Base-by-base conservation (phyloP, 2,329 filamentous ascomycete genomes). In the Nothopassalora personata region DNA sequence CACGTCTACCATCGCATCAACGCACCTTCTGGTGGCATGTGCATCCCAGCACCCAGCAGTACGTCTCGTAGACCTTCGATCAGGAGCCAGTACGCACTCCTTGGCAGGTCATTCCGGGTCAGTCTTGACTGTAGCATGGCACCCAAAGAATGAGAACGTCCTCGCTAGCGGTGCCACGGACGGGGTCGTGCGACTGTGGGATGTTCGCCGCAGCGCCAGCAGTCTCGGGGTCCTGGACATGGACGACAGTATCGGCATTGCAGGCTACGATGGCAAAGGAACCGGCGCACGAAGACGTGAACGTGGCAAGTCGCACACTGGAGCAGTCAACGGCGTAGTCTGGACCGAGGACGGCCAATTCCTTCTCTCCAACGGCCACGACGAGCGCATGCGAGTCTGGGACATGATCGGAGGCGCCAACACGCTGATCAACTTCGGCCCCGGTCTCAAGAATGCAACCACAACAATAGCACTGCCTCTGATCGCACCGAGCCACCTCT, bases 351-450 rank as follows among this genome's bases (percentile, higher is more conserved):
- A 91, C 69, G 91, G 91, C 0, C 79, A 78, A 13, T 86, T 88
- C 70, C 80, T 97, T 18, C 80, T 97, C 11, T 91, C 89, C 0
- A 83, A 89, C 1, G 92, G 91, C 0, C 88, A 95, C 59, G 94
- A 97, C 71, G 82, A 89, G 52, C 84, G 88, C 8, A 87, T 97
- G 62, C 84, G 92, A 4, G 89, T 97, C 1, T 97, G 93, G 93
- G 83, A 96, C 70, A 84, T 89, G 1, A 80, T 80, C 0, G 90
- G 85, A 0, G 91, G 91, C 1, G 88, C 88, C 18, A 97, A 97
- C 72, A 95, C 90, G 0, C 83, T 97, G 5, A 89, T 89, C 0
- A 92, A 88, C 72, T 97, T 97, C 70, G 91, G 91, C 0, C 89
- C 92, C 0, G 81, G 86, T 30, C 81, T 97, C 45, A 87, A 86